Evolutionary conservation across 768 basidiomycete genomes (phyloP).

Genomic region (Collybia sp.): DNA sequence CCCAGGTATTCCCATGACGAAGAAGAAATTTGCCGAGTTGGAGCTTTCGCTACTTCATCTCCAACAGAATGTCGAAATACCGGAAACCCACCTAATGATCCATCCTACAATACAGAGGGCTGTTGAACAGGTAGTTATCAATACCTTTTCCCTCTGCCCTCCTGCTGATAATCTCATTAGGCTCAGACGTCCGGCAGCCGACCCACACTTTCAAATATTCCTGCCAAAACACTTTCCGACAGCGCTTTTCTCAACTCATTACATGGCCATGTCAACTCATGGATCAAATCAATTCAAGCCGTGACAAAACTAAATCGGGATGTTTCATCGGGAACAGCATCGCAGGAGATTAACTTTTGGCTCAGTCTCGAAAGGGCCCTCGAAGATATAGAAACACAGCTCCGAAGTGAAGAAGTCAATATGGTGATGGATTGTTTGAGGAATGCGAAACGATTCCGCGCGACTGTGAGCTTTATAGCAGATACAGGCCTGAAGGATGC

Average conservation of each 20-base stretch:
- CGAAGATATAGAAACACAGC: conserved; percentile 89
- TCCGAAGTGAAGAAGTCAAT: conserved; percentile 87
- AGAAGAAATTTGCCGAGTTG: conserved; percentile 98
- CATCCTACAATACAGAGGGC: conserved; percentile 87
- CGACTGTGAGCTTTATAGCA: conserved; percentile 96
- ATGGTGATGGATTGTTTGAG: conserved; percentile 93
- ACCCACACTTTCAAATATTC: conserved; percentile 75
- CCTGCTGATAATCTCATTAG: conserved; percentile 10
- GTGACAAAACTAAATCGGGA: conserved; percentile 96
- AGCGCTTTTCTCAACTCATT: conserved; percentile 90
- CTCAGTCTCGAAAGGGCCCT: conserved; percentile 89
- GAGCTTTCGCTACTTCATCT: conserved; percentile 91
- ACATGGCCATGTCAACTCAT: conserved; percentile 90
- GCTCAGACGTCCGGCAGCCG: conserved; percentile 49
- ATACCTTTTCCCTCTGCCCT: neutral
- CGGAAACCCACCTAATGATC: conserved; percentile 89
- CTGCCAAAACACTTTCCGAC: conserved; percentile 74
- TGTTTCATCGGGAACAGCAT: conserved; percentile 91
- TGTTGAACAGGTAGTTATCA: conserved; percentile 58
- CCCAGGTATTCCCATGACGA: conserved; percentile 89
- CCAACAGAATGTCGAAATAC: conserved; percentile 99
- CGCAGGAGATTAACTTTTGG: conserved; percentile 99
- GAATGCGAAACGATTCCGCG: conserved; percentile 95
- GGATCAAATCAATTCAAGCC: conserved; percentile 97
- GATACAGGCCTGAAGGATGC: conserved; percentile 97